Base-by-base conservation (phyloP, 2,329 filamentous ascomycete genomes). In the Fusarium floridanum region DNA sequence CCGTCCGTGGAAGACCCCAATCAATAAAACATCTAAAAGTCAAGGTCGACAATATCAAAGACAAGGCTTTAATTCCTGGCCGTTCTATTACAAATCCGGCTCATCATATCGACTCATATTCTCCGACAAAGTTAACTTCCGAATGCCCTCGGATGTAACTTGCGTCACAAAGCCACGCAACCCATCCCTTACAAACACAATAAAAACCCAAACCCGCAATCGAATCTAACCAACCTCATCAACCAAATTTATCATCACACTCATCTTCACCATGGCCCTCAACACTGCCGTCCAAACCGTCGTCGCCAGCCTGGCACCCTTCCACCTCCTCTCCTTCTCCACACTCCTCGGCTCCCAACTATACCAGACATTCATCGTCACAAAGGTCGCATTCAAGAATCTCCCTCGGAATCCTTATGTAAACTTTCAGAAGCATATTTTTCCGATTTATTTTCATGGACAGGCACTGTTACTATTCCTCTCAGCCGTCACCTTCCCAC, bases 271-370 rank as follows among this genome's bases (percentile, higher is more conserved):
- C 24, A 79, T 79, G 77, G 62, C 50, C 2, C 32, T 77, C 24
- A 16, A 59, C 43, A 69, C 66, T 53, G 27, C 27, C 20, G 17
- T 75, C 32, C 61, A 59, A 24, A 56, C 67, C n/a, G 14, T 70
- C 66, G 12, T 70, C 45, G 5, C 43, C 56, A 71, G 81, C 34
- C 74, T 84, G 32, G 80, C 80, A 0, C 81, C 83, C 5, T 67
- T 81, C 17, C 84, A 86, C 60, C 77, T 85, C 36, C 74, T 85
- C 17, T 80, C 80, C 41, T 85, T 82, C 72, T 85, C 83, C 6
- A 75, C 81, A 3, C 80, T 86, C 1, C 77, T 86, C 0, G 84
- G 84, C 55, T 81, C 81, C 1, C 77, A 83, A 20, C 79, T 86
- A 14, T 86, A 84, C 70, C 84, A 85, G 48, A 80, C 80, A 24